A percentile compares a stretch with the other conserved stretches of the same genome.
Conservation (phyloP, 176 grass and related monocot genomes). For the Ananas comosus region DNA sequence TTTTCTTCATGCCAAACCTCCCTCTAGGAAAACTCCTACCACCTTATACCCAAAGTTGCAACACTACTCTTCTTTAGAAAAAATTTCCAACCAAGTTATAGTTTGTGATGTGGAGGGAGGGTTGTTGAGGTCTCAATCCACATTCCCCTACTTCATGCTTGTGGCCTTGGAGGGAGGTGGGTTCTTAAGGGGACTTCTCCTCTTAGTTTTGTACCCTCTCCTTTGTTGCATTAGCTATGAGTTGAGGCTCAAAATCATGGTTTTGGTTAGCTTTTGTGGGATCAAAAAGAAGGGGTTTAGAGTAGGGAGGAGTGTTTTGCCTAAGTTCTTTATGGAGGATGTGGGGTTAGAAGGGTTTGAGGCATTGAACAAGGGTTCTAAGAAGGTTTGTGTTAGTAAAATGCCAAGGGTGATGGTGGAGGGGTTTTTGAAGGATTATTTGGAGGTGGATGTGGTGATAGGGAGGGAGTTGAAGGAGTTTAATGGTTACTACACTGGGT, state of each 20-base stretch:
- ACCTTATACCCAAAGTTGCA: background rate
- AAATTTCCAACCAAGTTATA: background rate
- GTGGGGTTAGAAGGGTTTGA: constrained; percentile 11
- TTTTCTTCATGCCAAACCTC: background rate
- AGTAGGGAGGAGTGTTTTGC: constrained; percentile 41
- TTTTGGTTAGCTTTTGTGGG: constrained; percentile 45
- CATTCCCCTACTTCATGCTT: constrained; percentile 94
- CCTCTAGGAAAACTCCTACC: background rate
- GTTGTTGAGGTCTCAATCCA: constrained; percentile 33
- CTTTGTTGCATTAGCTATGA: constrained; percentile 26
- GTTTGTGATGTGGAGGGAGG: constrained; percentile 55
- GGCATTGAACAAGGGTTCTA: constrained; percentile 5
- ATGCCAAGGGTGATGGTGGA: constrained; percentile 46
- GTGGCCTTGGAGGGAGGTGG: constrained; percentile 65
- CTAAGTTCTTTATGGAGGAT: constrained; percentile 43
- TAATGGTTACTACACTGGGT: constrained; percentile 43
- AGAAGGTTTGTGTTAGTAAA: constrained; percentile 28
- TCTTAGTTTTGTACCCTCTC: constrained; percentile 49
- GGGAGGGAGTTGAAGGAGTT: constrained; percentile 31
- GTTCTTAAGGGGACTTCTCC: constrained; percentile 41
- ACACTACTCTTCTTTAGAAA: background rate
- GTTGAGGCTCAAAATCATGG: constrained; percentile 33
- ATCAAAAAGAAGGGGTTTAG: constrained; percentile 42
- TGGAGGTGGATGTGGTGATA: constrained; percentile 19
- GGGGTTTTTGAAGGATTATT: constrained; percentile 15